Evolutionary conservation across 352 stramenopile genomes (phyloP).

Genomic region (Phytopythium delawarense): DNA sequence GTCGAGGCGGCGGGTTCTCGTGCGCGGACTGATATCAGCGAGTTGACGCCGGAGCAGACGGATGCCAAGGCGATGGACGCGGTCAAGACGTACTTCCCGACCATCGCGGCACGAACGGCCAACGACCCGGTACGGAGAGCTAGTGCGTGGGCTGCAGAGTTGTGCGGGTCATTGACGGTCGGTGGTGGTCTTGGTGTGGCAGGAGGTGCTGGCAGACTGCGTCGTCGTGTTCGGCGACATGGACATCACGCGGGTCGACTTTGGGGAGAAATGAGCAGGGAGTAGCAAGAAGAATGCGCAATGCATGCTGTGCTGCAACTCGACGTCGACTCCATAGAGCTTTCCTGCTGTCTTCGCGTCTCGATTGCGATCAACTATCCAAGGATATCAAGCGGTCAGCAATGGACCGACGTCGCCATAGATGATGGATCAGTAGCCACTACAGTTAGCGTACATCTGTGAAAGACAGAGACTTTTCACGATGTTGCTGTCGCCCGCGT

Average conservation of each 20-base stretch:
- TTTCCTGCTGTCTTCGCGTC: no score
- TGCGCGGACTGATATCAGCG: neutral
- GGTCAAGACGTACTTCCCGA: conserved; percentile 60
- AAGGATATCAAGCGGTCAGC: no score
- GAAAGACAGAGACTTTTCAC: no score
- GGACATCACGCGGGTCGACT: conserved; percentile 23
- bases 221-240: conserved; percentile 47
- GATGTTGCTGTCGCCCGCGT: no score
- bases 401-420: no score
- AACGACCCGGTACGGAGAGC: conserved; percentile 27
- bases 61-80: conserved; percentile 51
- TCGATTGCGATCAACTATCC: no score
- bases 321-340: no score
- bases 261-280: conserved; percentile 7
- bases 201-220: conserved; percentile 36
- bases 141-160: neutral
- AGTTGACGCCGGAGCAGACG: conserved; percentile 20
- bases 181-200: neutral
- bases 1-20: neutral
- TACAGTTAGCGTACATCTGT: no score
- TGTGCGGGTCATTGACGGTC: neutral
- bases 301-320: no score
- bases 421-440: no score
- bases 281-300: neutral
- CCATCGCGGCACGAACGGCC: conserved; percentile 41